Evolutionary conservation across 2,329 filamentous ascomycete genomes (phyloP).

Genomic region (Lachnellula occidentalis): DNA sequence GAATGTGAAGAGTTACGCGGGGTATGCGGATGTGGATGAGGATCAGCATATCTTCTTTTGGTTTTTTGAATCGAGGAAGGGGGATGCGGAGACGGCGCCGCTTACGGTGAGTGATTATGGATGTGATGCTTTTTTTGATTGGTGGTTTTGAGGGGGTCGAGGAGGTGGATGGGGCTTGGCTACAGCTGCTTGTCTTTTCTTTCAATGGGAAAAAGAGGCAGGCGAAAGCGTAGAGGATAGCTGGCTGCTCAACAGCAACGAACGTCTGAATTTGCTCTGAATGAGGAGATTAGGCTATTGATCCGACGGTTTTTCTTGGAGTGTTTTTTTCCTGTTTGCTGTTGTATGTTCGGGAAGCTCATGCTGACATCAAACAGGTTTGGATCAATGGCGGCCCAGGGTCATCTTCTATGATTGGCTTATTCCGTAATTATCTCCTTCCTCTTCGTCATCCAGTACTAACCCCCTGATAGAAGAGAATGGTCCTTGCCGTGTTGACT

Average conservation of each 20-base stretch:
- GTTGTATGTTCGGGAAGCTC: too few relatives aligned
- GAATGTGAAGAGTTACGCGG: conserved; percentile 38
- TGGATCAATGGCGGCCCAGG: conserved; percentile 66
- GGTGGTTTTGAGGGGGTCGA: too few relatives aligned
- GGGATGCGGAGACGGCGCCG: conserved; percentile 41
- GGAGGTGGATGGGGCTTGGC: too few relatives aligned
- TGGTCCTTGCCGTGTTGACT: conserved; percentile 41
- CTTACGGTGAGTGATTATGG: conserved; percentile 43
- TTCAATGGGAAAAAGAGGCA: not conserved
- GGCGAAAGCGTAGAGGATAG: not conserved
- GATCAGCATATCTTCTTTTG: conserved; percentile 39
- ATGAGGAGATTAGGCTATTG: too few relatives aligned
- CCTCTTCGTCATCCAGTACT: too few relatives aligned
- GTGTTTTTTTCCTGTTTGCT: too few relatives aligned
- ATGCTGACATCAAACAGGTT: conserved; percentile 28
- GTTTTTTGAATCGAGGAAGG: conserved; percentile 42
- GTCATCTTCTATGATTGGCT: conserved; percentile 55
- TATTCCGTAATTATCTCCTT: conserved; percentile 39
- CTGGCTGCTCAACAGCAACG: too few relatives aligned
- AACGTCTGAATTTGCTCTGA: too few relatives aligned
- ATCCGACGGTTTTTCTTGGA: not conserved
- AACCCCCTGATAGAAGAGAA: conserved; percentile 36
- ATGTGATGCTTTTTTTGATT: not conserved
- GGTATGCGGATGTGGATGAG: conserved; percentile 38
- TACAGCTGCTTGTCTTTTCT: not conserved